A percentile compares a stretch with the other conserved stretches of the same genome.
These are phyloP conservation scores for Solanum virginianum DNA, from an alignment of 257 asterid genomes.

Conservation along the genomic window DNA sequence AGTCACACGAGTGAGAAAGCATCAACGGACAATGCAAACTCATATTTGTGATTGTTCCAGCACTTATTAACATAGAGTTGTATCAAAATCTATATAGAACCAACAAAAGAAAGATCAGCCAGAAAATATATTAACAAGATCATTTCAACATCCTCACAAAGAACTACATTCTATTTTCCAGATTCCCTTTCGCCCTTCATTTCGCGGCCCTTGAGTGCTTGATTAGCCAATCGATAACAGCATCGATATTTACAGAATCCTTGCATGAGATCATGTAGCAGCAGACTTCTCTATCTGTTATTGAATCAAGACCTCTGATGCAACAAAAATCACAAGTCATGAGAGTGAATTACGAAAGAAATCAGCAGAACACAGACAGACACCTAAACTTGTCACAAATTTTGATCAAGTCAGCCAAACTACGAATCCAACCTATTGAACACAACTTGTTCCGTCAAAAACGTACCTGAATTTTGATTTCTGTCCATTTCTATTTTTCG, in stretches of 20 bases:
- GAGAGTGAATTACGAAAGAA: not conserved
- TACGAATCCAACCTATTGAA: not conserved
- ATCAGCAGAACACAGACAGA: not conserved
- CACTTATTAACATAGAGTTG: not conserved
- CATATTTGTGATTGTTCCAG: not conserved
- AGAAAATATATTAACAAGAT: not conserved
- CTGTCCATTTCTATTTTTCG: not conserved
- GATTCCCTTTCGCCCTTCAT: constrained; percentile 9
- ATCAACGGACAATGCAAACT: not conserved
- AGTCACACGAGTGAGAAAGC: not conserved
- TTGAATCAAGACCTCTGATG: constrained; percentile 44
- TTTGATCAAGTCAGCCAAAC: not conserved
- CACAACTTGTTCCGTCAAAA: not conserved
- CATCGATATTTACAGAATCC: constrained; percentile 68
- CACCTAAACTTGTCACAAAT: not conserved
- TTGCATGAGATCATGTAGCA: constrained; percentile 95
- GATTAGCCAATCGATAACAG: constrained; percentile 78
- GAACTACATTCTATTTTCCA: not conserved
- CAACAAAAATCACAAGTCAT: not conserved
- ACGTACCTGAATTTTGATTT: not conserved
- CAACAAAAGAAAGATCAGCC: not conserved
- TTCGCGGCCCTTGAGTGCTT: constrained; percentile 65
- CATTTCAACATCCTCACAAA: not conserved
- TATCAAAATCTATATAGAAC: not conserved
- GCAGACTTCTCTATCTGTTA: constrained; percentile 77